Evolutionary conservation across 2,329 filamentous ascomycete genomes (phyloP), one percentile per base, ranked within the genome.

Genomic region (Botryotinia globosa): DNA sequence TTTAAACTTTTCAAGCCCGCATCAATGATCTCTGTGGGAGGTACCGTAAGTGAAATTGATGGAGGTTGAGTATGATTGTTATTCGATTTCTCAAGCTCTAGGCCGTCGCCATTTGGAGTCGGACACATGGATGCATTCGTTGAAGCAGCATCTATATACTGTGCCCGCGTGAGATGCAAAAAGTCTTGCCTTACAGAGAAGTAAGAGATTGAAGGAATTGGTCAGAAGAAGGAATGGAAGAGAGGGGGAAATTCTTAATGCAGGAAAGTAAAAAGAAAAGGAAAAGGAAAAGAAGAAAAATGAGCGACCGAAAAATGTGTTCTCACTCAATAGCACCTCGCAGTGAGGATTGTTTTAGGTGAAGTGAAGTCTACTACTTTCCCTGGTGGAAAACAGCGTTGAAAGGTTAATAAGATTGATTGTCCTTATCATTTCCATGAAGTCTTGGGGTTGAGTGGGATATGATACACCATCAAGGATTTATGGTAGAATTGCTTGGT

Each of bases 1-100:
- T 97, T 89, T 73, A 94, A 84, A 81, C 91, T 94, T 81, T 89
- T 89, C 81, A 97, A 84, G 67, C 94, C 94, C 71, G 94, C 94
- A 81, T 94, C 92, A 62, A 85, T 83, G 32, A 83, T 82, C 72
- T 80, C 78, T 73, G 76, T 75, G 70, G 77, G 72, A 69, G 77
- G 72, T n/a, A 73, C 72, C 54, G 74, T 75, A 29, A 78, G 67
- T 72, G 75, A 77, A 76, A 80, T 80, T 72, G 76, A 74, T 68
- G 78, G 78, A 65, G 77, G 77, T 75, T 77, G 74, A 56, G 10
- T 25, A 72, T 69, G 62, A 14, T 78, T 73, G 14, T 78, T 73
- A 54, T 74, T 75, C 73, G 74, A 76, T 74, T 77, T 80, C 77
- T 79, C 77, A 70, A 80, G 77, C 76, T 78, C 77, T 76, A 74